Evolutionary conservation across 2,329 filamentous ascomycete species (phyloP).

Genomic region (Fusarium falciforme): DNA sequence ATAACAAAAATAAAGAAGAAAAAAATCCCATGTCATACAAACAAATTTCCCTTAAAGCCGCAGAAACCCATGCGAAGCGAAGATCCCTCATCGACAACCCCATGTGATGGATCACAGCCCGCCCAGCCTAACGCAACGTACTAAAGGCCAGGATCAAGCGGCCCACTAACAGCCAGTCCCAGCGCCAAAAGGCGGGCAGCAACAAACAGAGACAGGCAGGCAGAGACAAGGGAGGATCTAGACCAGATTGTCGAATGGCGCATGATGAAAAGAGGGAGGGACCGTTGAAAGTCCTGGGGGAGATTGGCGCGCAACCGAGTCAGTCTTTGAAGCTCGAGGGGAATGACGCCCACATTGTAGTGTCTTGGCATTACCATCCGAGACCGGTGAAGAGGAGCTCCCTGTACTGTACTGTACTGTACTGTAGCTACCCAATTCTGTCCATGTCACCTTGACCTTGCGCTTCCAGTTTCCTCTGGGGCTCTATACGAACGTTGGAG

Average conservation of each 20-base stretch:
- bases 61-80: conserved; percentile 16
- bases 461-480: background rate
- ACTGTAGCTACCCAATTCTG: background rate
- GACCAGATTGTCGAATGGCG: conserved; percentile 2
- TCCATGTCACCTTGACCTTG: background rate
- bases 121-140: conserved; percentile 6
- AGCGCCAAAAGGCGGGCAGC: conserved; percentile 14
- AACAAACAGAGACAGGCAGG: background rate
- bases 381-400: background rate
- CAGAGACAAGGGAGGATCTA: background rate
- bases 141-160: background rate
- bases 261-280: background rate
- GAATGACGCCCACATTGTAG: background rate
- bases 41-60: conserved; percentile 8
- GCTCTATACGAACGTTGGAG: background rate
- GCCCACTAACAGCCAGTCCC: conserved; percentile 7
- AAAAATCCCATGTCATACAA: background rate
- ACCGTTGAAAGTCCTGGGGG: conserved; percentile 17
- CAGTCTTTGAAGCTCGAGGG: background rate
- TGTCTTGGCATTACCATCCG: background rate
- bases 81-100: conserved; percentile 11
- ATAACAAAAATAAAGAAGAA: background rate
- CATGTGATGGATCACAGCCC: conserved; percentile 24
- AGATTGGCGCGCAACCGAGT: conserved; percentile 1
- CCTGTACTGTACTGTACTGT: background rate